Conservation (phyloP, 108 stramenopile species). For the Bacterosira constricta region DNA sequence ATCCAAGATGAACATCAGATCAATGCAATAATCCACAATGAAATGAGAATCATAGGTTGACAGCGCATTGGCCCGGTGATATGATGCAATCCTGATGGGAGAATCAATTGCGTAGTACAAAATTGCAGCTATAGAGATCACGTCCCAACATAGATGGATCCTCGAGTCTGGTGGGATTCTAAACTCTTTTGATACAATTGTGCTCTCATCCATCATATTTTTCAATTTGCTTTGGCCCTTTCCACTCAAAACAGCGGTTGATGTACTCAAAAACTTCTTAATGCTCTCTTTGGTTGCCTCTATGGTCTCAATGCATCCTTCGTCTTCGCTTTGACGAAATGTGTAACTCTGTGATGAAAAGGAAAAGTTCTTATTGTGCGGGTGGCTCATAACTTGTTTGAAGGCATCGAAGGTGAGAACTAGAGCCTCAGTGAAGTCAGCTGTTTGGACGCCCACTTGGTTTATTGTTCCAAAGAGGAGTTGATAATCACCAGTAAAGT, state of each 20-base stretch:
- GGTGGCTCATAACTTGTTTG: constrained; percentile 32
- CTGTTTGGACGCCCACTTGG: constrained; percentile 41
- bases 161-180: constrained; percentile 42
- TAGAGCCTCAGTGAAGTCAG: constrained; percentile 45
- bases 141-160: constrained; percentile 50
- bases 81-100: constrained; percentile 38
- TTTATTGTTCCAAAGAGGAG: constrained; percentile 53
- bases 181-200: constrained; percentile 29
- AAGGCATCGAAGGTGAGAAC: constrained; percentile 45
- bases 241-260: constrained; percentile 15
- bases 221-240: constrained; percentile 47
- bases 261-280: constrained; percentile 14
- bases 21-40: constrained; percentile 34
- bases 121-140: constrained; percentile 25
- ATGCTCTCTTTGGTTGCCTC: constrained; percentile 27
- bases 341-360: constrained; percentile 16
- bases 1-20: constrained; percentile 42
- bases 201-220: constrained; percentile 47
- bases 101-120: constrained; percentile 33
- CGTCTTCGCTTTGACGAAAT: constrained; percentile 34
- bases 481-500: constrained; percentile 64
- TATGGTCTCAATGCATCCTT: constrained; percentile 43
- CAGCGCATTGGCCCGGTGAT: constrained; percentile 9
- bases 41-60: constrained; percentile 37
- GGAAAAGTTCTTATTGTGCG: background rate